Conservation (phyloP, 495 filamentous ascomycete species). For the Aspergillus mulundensis region DNA sequence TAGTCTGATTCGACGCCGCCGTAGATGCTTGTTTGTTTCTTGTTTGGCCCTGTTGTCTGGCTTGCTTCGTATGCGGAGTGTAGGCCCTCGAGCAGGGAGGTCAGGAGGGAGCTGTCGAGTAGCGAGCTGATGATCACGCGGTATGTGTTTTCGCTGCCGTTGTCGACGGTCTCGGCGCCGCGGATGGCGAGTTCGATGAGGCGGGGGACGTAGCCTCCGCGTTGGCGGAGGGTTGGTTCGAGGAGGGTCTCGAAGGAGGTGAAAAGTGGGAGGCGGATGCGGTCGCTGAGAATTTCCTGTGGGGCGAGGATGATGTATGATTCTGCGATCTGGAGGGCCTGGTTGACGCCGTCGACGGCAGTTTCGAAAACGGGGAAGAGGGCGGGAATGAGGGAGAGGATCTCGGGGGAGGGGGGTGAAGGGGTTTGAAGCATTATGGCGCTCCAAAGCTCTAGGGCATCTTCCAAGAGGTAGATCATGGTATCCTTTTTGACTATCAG, state of each 20-base stretch:
- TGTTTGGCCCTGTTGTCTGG: constrained; percentile 72
- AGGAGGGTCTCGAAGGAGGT: constrained; percentile 53
- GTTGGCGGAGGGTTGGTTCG: constrained; percentile 54
- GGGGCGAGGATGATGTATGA: constrained; percentile 80
- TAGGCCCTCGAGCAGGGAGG: constrained; percentile 64
- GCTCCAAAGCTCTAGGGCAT: constrained; percentile 85
- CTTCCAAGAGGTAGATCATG: constrained; percentile 82
- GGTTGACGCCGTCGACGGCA: constrained; percentile 64
- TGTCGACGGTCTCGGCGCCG: constrained; percentile 64
- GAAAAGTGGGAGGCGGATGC: constrained; percentile 54
- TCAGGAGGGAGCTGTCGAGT: constrained; percentile 61
- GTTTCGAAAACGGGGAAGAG: constrained; percentile 69
- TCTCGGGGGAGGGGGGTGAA: constrained; percentile 57
- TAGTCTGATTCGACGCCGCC: constrained; percentile 75
- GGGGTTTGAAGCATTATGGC: constrained; percentile 69
- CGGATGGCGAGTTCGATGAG: constrained; percentile 70
- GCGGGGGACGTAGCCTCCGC: constrained; percentile 60
- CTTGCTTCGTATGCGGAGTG: constrained; percentile 66
- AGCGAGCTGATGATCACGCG: constrained; percentile 63
- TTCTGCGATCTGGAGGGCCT: constrained; percentile 68
- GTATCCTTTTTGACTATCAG: constrained; percentile 50
- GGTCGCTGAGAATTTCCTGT: constrained; percentile 62
- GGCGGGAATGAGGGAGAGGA: constrained; percentile 62
- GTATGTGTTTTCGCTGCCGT: constrained; percentile 59
- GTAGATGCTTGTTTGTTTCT: constrained; percentile 57